These are phyloP conservation scores for Euptelea pleiosperma DNA, from an alignment of 164 flowering plant species.

Conservation along the genomic window DNA sequence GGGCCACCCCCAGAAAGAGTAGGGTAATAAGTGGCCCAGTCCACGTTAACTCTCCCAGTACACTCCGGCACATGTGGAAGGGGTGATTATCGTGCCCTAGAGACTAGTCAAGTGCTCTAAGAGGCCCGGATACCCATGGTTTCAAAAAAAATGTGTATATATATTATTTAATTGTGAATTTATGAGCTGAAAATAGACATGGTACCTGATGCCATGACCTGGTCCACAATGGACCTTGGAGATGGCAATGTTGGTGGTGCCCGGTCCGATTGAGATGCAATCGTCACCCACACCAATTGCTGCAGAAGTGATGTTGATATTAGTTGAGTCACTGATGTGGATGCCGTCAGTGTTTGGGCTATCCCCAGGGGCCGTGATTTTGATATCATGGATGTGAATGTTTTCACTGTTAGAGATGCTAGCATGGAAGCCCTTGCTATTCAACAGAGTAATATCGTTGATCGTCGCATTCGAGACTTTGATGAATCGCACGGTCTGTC, in stretches of 20 bases:
- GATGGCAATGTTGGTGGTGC: slow-evolving; percentile 23
- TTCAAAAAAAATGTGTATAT: too few species aligned
- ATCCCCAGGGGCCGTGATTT: slow-evolving; percentile 40
- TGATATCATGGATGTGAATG: slow-evolving; percentile 19
- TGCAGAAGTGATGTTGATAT: slow-evolving; percentile 18
- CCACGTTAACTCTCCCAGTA: too few species aligned
- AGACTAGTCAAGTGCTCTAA: too few species aligned
- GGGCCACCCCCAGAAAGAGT: too few species aligned
- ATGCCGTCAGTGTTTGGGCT: slow-evolving; percentile 48
- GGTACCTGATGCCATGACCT: slow-evolving; percentile 38
- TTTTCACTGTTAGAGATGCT: slow-evolving; percentile 12
- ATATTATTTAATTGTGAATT: too few species aligned
- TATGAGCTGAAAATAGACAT: neutral
- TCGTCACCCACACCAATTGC: slow-evolving; percentile 32
- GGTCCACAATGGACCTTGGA: slow-evolving; percentile 27
- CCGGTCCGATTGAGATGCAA: slow-evolving; percentile 34
- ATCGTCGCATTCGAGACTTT: slow-evolving; percentile 26
- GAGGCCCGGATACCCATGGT: too few species aligned
- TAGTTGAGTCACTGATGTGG: slow-evolving; percentile 18
- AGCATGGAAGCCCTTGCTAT: slow-evolving; percentile 47
- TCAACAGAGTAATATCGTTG: slow-evolving; percentile 23
- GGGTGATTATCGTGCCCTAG: too few species aligned
- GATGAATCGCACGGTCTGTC: slow-evolving; percentile 37
- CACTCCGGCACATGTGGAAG: too few species aligned
- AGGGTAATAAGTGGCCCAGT: too few species aligned